A percentile compares a stretch with the other conserved stretches of the same genome.
Conservation (phyloP, 1,284 basidiomycete species). For the Sanghuangporus sanghuang region DNA sequence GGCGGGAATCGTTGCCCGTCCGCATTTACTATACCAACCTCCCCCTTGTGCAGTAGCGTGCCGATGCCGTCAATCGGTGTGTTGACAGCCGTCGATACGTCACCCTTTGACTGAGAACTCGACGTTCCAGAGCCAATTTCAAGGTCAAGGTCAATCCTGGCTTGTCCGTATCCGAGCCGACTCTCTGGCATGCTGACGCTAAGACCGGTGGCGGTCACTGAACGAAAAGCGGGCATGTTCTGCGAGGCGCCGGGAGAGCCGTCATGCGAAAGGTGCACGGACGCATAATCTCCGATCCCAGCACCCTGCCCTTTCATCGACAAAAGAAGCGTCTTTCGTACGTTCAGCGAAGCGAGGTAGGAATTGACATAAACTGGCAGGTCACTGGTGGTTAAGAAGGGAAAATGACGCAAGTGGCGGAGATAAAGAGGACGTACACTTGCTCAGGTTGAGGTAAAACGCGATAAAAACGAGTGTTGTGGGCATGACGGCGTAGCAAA, state of each 20-base stretch:
- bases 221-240: constrained; percentile 8
- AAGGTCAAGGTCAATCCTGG: background rate
- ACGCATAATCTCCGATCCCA: background rate
- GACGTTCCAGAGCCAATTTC: background rate
- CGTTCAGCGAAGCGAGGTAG: constrained; percentile 35
- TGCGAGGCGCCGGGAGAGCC: background rate
- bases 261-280: background rate
- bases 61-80: background rate
- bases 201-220: background rate
- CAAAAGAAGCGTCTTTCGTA: constrained; percentile 27
- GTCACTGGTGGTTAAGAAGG: background rate
- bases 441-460: constrained; percentile 34
- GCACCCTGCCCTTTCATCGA: background rate
- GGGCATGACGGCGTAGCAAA: constrained; percentile 31
- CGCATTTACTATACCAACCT: background rate
- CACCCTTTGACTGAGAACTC: background rate
- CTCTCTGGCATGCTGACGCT: background rate
- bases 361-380: constrained; percentile 36
- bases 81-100: constrained; percentile 8
- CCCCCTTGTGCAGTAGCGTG: background rate
- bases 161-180: background rate
- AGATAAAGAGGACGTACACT: constrained; percentile 25
- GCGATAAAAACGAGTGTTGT: constrained; percentile 34
- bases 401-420: background rate
- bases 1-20: background rate